Conservation (phyloP, 2,329 filamentous ascomycete species). For the Colletotrichum cereale region DNA sequence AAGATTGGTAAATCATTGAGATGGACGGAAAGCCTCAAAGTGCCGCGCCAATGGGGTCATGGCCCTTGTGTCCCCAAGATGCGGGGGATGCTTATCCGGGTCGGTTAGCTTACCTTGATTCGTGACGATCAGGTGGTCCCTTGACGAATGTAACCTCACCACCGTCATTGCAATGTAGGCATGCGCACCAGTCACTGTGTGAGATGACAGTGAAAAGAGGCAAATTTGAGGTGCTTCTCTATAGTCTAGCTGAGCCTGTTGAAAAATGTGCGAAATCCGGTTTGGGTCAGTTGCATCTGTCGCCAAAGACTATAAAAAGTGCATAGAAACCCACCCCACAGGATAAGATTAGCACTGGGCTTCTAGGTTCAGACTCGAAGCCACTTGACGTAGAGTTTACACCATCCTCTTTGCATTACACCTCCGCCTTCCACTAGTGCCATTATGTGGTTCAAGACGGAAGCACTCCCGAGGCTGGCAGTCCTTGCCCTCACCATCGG, state of each 20-base stretch:
- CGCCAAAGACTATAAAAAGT: background rate
- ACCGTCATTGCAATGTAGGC: background rate
- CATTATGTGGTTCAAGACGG: slow-evolving; percentile 14
- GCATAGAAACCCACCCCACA: background rate
- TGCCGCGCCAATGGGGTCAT: slow-evolving; percentile 30
- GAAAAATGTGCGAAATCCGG: background rate
- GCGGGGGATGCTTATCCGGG: slow-evolving; percentile 12
- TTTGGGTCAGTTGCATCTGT: no score
- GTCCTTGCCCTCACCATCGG: background rate
- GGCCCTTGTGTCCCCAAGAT: slow-evolving; percentile 1
- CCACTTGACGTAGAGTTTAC: background rate
- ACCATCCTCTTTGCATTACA: background rate
- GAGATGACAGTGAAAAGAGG: background rate
- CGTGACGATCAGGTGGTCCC: background rate
- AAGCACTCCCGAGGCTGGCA: background rate
- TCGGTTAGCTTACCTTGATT: background rate
- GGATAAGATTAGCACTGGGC: background rate
- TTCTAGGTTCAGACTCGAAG: background rate
- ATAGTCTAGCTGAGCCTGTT: background rate
- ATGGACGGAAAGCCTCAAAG: background rate
- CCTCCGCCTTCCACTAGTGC: no score
- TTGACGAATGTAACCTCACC: slow-evolving; percentile 27
- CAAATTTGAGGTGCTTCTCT: background rate
- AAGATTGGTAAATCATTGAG: background rate
- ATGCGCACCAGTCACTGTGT: slow-evolving; percentile 36